Percentiles rank a stretch among this genome's conserved stretches.
phyloP scores from a whole-genome alignment of 805 yeast species.

The Candida ortonii region DNA sequence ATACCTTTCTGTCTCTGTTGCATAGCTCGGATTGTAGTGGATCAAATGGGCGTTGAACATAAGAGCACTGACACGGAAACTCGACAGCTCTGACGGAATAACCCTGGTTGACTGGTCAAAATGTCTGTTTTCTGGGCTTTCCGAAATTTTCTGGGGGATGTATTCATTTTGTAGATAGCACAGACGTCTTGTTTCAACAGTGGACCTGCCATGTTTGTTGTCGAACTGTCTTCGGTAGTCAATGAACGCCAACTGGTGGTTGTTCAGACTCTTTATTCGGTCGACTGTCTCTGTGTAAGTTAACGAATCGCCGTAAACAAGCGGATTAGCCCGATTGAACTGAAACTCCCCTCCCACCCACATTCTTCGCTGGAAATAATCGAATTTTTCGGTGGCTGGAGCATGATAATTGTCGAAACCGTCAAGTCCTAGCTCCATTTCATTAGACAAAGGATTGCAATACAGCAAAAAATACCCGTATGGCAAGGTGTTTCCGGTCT shows the following conservation, averaged over 20 bases:
- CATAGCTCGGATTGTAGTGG: constrained; percentile 65
- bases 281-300: constrained; percentile 53
- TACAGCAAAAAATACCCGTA: constrained; percentile 65
- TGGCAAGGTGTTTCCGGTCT: constrained; percentile 29
- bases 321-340: constrained; percentile 32
- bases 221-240: constrained; percentile 50
- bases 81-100: constrained; percentile 40
- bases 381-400: constrained; percentile 37
- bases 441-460: constrained; percentile 57
- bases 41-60: constrained; percentile 83
- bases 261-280: constrained; percentile 34
- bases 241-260: constrained; percentile 44
- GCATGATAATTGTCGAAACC: constrained; percentile 82
- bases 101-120: constrained; percentile 28
- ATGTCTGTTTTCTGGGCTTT: constrained; percentile 14
- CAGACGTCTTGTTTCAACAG: constrained; percentile 56
- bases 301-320: constrained; percentile 38
- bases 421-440: constrained; percentile 52
- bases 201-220: constrained; percentile 25
- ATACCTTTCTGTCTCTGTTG: constrained; percentile 53
- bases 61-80: constrained; percentile 67
- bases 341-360: constrained; percentile 74
- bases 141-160: constrained; percentile 1
- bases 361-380: constrained; percentile 57
- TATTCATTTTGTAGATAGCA: constrained; percentile 52